These are phyloP conservation scores for Phytophthora colocasiae DNA, from an alignment of 352 stramenopile species.

Conservation along the genomic window DNA sequence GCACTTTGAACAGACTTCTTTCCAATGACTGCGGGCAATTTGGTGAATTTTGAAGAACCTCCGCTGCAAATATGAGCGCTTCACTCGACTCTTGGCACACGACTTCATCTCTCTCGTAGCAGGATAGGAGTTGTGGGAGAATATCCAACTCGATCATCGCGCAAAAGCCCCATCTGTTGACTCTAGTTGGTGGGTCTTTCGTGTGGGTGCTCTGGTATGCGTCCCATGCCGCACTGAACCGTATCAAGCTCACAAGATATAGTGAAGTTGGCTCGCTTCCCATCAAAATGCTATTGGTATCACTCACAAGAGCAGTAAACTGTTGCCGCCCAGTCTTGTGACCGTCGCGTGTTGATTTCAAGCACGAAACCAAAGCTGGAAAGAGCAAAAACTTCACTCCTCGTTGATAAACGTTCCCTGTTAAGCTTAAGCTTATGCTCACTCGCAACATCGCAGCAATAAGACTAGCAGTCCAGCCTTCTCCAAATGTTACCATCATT, in stretches of 20 bases:
- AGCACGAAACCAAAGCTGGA: slow-evolving; percentile 38
- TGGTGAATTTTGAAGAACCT: slow-evolving; percentile 47
- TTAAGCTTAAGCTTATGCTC: slow-evolving; percentile 15
- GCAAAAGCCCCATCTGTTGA: slow-evolving; percentile 36
- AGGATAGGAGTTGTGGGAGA: slow-evolving; percentile 41
- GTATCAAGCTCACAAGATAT: slow-evolving; percentile 42
- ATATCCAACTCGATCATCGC: slow-evolving; percentile 45
- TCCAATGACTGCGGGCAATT: slow-evolving; percentile 45
- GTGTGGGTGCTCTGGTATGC: slow-evolving; percentile 40
- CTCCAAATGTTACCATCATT: slow-evolving; percentile 35
- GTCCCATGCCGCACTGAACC: slow-evolving; percentile 48
- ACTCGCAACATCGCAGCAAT: slow-evolving; percentile 30
- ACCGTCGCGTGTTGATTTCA: slow-evolving; percentile 19
- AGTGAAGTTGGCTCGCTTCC: slow-evolving; percentile 26
- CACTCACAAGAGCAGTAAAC: slow-evolving; percentile 30
- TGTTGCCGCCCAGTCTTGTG: slow-evolving; percentile 27
- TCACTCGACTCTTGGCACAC: slow-evolving; percentile 35
- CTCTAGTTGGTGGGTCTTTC: slow-evolving; percentile 26
- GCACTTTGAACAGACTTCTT: slow-evolving; percentile 36
- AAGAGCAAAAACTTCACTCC: slow-evolving; percentile 47
- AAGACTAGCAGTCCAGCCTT: slow-evolving; percentile 35
- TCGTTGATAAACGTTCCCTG: slow-evolving; percentile 12
- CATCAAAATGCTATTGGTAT: slow-evolving; percentile 30
- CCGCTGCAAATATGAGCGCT: slow-evolving; percentile 33
- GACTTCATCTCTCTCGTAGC: slow-evolving; percentile 31